Conservation (phyloP, 2,329 filamentous ascomycete species). For the Phaeomoniella chlamydospora region DNA sequence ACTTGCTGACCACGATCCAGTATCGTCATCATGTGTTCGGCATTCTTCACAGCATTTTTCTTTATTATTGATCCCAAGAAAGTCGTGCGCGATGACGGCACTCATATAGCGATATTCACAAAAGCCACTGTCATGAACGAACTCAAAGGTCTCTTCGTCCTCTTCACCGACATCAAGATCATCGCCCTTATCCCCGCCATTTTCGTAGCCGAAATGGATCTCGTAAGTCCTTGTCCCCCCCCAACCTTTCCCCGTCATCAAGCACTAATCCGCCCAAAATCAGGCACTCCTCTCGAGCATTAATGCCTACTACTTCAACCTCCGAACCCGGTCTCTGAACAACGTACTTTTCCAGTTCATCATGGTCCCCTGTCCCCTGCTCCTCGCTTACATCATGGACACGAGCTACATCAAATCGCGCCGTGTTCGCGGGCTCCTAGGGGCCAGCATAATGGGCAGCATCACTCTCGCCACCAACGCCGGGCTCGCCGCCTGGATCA, state of each 20-base stretch:
- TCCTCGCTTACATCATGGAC: conserved; percentile 15
- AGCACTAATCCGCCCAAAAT: too few relatives aligned
- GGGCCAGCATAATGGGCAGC: too few relatives aligned
- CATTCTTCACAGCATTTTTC: not conserved
- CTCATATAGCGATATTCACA: conserved; percentile 11
- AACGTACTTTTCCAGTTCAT: conserved; percentile 9
- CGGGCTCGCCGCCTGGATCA: conserved; percentile 7
- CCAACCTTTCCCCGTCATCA: too few relatives aligned
- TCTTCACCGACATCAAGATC: conserved; percentile 6
- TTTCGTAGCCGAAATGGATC: conserved; percentile 9
- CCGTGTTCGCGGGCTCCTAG: conserved; percentile 6
- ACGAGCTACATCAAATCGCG: conserved; percentile 10
- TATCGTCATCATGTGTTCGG: not conserved
- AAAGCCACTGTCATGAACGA: conserved; percentile 6
- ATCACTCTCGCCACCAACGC: conserved; percentile 6
- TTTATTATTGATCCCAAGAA: conserved; percentile 8
- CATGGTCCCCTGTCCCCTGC: conserved; percentile 6
- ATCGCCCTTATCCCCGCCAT: conserved; percentile 6
- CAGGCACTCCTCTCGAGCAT: too few relatives aligned
- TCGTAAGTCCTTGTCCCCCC: conserved; percentile 4
- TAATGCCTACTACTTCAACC: conserved; percentile 11
- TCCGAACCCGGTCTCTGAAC: conserved; percentile 9
- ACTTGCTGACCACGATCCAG: too few relatives aligned
- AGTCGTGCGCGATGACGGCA: conserved; percentile 11
- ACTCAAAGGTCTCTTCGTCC: conserved; percentile 5